Evolutionary conservation across 1,139 yeast species (phyloP), one percentile per base, ranked within the genome.

Genomic region (Yamadazyma atmosphaerica): DNA sequence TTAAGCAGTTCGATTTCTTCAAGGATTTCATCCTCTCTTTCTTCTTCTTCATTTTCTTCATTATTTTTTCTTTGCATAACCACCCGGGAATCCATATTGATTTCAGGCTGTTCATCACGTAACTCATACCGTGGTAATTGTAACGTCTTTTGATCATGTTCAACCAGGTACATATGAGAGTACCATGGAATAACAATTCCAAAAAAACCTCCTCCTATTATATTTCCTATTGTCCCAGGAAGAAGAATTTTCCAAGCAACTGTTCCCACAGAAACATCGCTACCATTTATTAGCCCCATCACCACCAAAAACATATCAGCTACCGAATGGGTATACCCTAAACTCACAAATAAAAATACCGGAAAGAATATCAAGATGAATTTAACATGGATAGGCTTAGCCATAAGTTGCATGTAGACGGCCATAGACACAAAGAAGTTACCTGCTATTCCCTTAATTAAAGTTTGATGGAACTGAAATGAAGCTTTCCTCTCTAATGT

Each of bases 351-450:
- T 0, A 89, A 78, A 59, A 84, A 83, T 10, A 86, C 69, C 0
- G 95, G 94, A 17, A 85, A 55, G 6, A 68, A 50, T 65, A 86
- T 74, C 65, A 83, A 61, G n/a, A 83, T 33, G 33, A 83, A 70
- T 51, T 84, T 84, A 29, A 86, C 94, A 54, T 86, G 94, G n/a
- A 82, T 52, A 0, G 95, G 94, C 51, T 83, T 84, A 7, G 84
- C 85, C 81, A 85, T 76, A 26, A 86, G 63, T 54, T 86, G 94
- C 38, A 86, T 60, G 58, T 84, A 86, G 8, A 85, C 80, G 0
- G 89, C 94, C 34, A 86, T 60, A 37, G 83, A 78, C 17, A 86
- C 94, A 52, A 71, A 83, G 53, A 85, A 85, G 55, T 86, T 86
- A 24, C 92, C 90, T 0, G 85, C 88, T 26, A 83, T 72, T 1